Conservation (phyloP, 164 flowering plant genomes). For the Liquidambar formosana region DNA sequence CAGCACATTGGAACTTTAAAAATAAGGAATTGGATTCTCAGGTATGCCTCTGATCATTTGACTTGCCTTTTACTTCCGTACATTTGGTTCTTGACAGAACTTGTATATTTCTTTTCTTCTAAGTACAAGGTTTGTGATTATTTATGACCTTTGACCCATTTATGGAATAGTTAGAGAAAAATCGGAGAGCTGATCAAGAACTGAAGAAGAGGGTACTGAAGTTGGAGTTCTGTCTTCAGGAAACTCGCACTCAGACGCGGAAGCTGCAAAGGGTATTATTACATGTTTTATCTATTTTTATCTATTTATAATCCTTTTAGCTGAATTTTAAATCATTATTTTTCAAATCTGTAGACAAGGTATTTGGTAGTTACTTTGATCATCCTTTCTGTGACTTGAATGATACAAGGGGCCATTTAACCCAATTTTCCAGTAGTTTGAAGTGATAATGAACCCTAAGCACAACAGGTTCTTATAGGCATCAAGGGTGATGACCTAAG, state of each 20-base stretch:
- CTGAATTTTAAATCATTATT: no score
- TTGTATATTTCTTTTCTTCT: not conserved
- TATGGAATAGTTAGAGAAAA: constrained; percentile 75
- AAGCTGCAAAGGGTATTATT: constrained; percentile 82
- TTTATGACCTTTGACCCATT: constrained; percentile 7
- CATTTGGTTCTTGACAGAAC: not conserved
- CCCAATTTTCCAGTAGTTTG: no score
- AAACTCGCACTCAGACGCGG: constrained; percentile 89
- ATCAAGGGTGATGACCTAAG: no score
- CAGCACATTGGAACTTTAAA: constrained; percentile 87
- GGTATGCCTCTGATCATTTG: constrained; percentile 32
- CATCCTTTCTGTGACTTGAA: no score
- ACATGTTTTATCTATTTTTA: not conserved
- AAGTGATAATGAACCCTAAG: no score
- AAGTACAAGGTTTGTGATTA: not conserved
- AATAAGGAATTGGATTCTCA: constrained; percentile 84
- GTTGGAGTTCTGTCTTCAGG: constrained; percentile 92
- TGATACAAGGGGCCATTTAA: no score
- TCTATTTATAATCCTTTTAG: no score
- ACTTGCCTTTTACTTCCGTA: not conserved
- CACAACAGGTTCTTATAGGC: no score
- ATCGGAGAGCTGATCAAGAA: constrained; percentile 80
- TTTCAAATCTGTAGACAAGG: not conserved
- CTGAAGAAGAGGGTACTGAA: constrained; percentile 87
- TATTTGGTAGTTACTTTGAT: not conserved